These are phyloP conservation scores for Gentiana macrophylla DNA, from an alignment of 257 asterid species.

Conservation along the genomic window DNA sequence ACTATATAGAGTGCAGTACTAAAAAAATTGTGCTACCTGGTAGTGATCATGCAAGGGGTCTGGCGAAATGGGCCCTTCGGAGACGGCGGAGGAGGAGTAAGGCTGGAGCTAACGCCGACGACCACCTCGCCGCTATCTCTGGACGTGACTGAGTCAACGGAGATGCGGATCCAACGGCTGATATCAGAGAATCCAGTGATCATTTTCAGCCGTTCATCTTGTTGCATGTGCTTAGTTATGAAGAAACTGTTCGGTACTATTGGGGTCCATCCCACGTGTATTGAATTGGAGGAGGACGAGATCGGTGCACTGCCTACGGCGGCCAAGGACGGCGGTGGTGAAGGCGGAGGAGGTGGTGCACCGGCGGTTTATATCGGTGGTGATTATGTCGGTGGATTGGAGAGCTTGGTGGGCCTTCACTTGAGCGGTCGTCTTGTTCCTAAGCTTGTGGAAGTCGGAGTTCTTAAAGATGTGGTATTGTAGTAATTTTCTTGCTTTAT, in stretches of 20 bases:
- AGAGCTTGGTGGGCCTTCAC: constrained; percentile 73
- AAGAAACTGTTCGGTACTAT: constrained; percentile 50
- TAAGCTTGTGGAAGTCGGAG: constrained; percentile 80
- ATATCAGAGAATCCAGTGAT: constrained; percentile 74
- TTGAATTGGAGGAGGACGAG: constrained; percentile 84
- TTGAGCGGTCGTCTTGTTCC: constrained; percentile 80
- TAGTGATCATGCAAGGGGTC: constrained; percentile 44
- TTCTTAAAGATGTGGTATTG: constrained; percentile 32
- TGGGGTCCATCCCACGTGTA: constrained; percentile 86
- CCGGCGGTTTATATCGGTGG: constrained; percentile 85
- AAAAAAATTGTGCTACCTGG: background rate
- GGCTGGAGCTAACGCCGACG: constrained; percentile 52
- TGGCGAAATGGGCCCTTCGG: constrained; percentile 22
- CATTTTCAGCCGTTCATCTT: constrained; percentile 73
- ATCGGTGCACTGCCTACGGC: constrained; percentile 32
- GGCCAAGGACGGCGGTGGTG: background rate
- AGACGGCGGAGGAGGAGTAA: constrained; percentile 38
- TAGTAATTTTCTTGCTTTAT: constrained; percentile 15
- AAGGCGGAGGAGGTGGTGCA: constrained; percentile 16
- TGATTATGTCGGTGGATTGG: constrained; percentile 75
- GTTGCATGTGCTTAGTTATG: constrained; percentile 98
- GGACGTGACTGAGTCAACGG: constrained; percentile 56
- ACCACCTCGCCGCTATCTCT: constrained; percentile 57
- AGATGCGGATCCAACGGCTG: constrained; percentile 75
- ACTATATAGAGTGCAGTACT: too few species aligned